Evolutionary conservation across 495 filamentous ascomycete species (phyloP).

Genomic region (Aspergillus wentii): DNA sequence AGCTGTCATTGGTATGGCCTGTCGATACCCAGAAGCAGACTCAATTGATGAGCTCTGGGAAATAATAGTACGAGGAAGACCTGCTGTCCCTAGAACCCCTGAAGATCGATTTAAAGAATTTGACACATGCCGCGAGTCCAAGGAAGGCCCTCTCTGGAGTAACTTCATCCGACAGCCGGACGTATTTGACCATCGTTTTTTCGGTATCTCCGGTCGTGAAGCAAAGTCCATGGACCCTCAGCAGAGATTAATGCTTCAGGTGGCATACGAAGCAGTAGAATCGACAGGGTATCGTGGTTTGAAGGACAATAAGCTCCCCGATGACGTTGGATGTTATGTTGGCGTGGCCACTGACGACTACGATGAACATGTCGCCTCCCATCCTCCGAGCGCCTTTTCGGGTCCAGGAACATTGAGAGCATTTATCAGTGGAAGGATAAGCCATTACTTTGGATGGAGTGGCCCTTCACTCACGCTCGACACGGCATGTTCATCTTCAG

Average conservation of each 20-base stretch:
- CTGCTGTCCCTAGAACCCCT: constrained; percentile 7
- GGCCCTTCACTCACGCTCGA: constrained; percentile 30
- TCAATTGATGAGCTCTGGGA: constrained; percentile 38
- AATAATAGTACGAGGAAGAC: constrained; percentile 20
- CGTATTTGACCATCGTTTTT: constrained; percentile 42
- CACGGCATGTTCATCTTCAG: constrained; percentile 33
- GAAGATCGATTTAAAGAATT: constrained; percentile 14
- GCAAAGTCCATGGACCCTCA: constrained; percentile 43
- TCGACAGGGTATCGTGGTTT: constrained; percentile 25
- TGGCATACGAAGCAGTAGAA: constrained; percentile 38
- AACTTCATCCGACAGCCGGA: constrained; percentile 24
- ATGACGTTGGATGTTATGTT: constrained; percentile 25
- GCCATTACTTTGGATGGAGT: constrained; percentile 35
- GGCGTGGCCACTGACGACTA: constrained; percentile 27
- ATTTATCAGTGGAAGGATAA: constrained; percentile 25
- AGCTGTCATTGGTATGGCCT: constrained; percentile 41
- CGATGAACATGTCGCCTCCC: constrained; percentile 22
- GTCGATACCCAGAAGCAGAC: constrained; percentile 32
- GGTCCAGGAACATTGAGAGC: constrained; percentile 21
- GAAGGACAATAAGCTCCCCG: neutral
- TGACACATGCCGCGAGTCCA: constrained; percentile 7
- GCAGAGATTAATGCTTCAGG: constrained; percentile 39
- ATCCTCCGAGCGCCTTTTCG: constrained; percentile 28
- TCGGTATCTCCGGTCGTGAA: constrained; percentile 35
- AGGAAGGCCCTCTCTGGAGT: constrained; percentile 13